These are phyloP conservation scores for Backusella psychrophila DNA, from an alignment of 192 early-diverging fungal species.

Conservation along the genomic window DNA sequence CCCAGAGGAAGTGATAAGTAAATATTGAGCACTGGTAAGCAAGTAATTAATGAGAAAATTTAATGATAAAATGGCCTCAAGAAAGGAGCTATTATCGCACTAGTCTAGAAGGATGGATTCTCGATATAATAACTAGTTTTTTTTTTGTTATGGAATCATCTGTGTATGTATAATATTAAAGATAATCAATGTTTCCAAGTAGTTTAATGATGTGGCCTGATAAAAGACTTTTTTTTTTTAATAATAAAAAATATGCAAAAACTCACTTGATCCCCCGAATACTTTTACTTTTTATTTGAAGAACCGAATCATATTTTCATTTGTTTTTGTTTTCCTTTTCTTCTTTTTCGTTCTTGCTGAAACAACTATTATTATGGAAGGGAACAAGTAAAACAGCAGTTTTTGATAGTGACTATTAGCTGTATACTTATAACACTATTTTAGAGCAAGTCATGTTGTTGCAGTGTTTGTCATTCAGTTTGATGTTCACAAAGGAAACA, in stretches of 20 bases:
- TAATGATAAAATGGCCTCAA: neutral
- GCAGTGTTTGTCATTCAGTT: conserved; percentile 55
- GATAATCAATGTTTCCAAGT: too few relatives aligned
- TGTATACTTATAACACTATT: neutral
- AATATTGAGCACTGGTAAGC: neutral
- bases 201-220: too few relatives aligned
- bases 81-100: neutral
- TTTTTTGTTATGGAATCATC: too few relatives aligned
- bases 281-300: neutral
- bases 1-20: too few relatives aligned
- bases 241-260: neutral
- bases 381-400: neutral
- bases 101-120: neutral
- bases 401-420: neutral
- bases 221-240: neutral
- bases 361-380: neutral
- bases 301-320: neutral
- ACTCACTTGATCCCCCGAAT: neutral
- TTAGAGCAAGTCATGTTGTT: conserved; percentile 26
- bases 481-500: conserved; percentile 50
- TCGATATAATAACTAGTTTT: neutral
- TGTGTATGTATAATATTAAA: too few relatives aligned
- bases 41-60: neutral
- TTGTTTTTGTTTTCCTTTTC: neutral
- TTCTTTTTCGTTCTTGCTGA: neutral